Evolutionary conservation across 805 yeast genomes (phyloP).

Genomic region (Cyberlindnera japonica): DNA sequence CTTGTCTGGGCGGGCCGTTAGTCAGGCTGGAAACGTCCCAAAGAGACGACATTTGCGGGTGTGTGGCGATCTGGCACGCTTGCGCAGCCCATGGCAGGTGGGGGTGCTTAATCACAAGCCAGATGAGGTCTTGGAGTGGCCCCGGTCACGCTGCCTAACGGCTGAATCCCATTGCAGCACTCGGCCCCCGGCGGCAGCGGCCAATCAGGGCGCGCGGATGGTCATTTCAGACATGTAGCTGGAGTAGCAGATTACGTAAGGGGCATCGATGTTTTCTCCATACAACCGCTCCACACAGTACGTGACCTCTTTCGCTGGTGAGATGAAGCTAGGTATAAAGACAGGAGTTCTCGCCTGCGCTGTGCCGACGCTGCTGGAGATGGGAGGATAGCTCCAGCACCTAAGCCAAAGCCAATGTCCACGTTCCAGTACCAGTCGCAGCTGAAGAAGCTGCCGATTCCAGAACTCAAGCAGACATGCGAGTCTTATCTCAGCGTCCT

Average conservation of each 20-base stretch:
- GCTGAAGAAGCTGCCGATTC: conserved; percentile 73
- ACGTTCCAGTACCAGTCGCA: conserved; percentile 61
- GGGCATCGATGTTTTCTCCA: conserved; percentile 1
- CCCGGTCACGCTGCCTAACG: background rate
- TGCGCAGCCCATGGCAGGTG: too few species aligned
- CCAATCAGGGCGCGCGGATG: conserved; percentile 2
- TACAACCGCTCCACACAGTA: background rate
- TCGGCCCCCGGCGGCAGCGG: background rate
- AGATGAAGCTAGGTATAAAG: too few species aligned
- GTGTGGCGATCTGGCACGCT: too few species aligned
- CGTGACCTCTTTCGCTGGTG: too few species aligned
- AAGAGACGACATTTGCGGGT: too few species aligned
- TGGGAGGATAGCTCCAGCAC: too few species aligned
- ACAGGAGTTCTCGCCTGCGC: too few species aligned
- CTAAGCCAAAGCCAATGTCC: conserved; percentile 13
- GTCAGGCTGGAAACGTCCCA: background rate
- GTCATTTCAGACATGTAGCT: background rate
- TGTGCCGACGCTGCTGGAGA: too few species aligned
- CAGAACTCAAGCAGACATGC: conserved; percentile 67
- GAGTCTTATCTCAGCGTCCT: conserved; percentile 59
- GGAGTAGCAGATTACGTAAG: background rate
- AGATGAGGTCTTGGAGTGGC: too few species aligned
- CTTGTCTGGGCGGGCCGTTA: background rate
- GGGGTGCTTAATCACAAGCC: too few species aligned
- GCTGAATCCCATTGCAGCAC: background rate